Percentiles rank a stretch among this genome's conserved stretches.
Conservation (phyloP, 2,329 filamentous ascomycete species). For the Bipolaris oryzae region DNA sequence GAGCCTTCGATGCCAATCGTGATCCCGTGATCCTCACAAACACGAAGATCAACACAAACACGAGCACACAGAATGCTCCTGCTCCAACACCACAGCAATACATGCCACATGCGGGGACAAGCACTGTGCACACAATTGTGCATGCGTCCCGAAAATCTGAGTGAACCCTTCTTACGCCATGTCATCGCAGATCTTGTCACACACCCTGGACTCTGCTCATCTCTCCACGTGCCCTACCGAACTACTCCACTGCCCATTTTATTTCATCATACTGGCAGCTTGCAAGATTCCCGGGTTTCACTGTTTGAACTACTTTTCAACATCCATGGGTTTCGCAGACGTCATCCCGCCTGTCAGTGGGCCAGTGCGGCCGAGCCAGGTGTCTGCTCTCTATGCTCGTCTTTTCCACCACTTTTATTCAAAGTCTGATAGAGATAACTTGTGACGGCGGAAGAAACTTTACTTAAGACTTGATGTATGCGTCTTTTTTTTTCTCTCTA, state of each 20-base stretch:
- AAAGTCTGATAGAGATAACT: background rate
- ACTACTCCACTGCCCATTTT: slow-evolving; percentile 13
- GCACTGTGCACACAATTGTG: slow-evolving; percentile 1
- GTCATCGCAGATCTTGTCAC: background rate
- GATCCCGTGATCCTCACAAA: background rate
- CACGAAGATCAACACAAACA: background rate
- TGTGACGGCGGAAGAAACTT: slow-evolving; percentile 20
- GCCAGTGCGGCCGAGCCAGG: slow-evolving; percentile 33
- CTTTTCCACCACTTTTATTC: slow-evolving; percentile 15
- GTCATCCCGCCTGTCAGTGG: slow-evolving; percentile 26
- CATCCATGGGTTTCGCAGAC: slow-evolving; percentile 23
- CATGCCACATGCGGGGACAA: background rate
- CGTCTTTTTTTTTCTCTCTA: too few species aligned
- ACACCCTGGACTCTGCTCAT: background rate
- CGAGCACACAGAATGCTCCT: background rate
- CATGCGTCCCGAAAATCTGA: background rate
- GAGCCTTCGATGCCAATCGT: background rate
- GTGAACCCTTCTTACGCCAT: slow-evolving; percentile 2
- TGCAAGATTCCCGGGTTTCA: slow-evolving; percentile 32
- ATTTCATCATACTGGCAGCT: slow-evolving; percentile 27
- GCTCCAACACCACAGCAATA: too few species aligned
- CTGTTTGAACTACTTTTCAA: slow-evolving; percentile 18
- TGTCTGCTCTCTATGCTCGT: slow-evolving; percentile 32
- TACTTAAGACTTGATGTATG: slow-evolving; percentile 26
- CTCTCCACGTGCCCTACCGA: slow-evolving; percentile 11